Evolutionary conservation across 352 stramenopile genomes (phyloP).

Genomic region (Globisporangium viniferum): DNA sequence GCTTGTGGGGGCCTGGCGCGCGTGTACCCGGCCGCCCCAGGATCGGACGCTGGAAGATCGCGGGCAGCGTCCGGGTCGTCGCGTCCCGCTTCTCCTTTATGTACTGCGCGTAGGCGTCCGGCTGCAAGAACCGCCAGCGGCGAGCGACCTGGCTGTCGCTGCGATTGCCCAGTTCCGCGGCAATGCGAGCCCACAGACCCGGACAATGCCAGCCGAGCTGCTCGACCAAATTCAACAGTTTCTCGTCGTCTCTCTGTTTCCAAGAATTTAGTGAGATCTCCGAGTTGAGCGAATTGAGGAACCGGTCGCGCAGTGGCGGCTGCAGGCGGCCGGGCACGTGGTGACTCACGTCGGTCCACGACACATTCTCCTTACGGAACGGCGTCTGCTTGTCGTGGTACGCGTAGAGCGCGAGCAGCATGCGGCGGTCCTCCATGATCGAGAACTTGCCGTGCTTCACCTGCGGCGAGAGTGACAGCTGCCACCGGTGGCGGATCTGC

Average conservation of each 20-base stretch:
- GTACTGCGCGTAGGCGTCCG: conserved; percentile 29
- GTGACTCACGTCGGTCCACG: conserved; percentile 66
- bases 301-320: conserved; percentile 59
- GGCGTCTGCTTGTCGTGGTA: conserved; percentile 38
- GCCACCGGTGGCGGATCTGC: conserved; percentile 76
- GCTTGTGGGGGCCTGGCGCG: conserved; percentile 18
- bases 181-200: conserved; percentile 41
- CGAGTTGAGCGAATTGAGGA: conserved; percentile 64
- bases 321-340: conserved; percentile 53
- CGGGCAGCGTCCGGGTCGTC: conserved; percentile 24
- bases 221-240: conserved; percentile 31
- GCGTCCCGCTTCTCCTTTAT: conserved; percentile 23
- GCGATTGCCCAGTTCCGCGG: conserved; percentile 40
- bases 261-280: conserved; percentile 60
- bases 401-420: conserved; percentile 54
- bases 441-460: conserved; percentile 74
- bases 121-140: conserved; percentile 40
- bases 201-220: conserved; percentile 37
- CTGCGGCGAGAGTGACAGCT: conserved; percentile 57
- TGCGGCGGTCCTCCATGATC: conserved; percentile 60
- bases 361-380: conserved; percentile 46
- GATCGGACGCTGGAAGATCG: conserved; percentile 46
- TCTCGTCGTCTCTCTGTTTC: conserved; percentile 47
- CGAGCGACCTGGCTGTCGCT: conserved; percentile 47
- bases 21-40: conserved; percentile 20